Percentiles rank a stretch among this genome's conserved stretches.
Evolutionary conservation across 78 protist species (phyloP).

Genomic region (Dictyostelium firmibasis): DNA sequence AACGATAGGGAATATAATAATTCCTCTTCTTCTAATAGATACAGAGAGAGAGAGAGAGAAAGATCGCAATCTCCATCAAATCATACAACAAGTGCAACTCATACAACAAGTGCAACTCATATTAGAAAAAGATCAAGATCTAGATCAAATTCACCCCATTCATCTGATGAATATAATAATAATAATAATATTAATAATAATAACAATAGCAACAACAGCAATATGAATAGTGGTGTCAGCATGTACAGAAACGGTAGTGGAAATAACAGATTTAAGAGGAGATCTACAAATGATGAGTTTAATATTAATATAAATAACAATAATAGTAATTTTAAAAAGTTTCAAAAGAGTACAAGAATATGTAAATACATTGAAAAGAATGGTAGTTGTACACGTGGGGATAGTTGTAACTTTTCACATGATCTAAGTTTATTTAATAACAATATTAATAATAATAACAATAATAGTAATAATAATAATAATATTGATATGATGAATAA

Average conservation of each 20-base stretch:
- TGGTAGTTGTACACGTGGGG: neutral
- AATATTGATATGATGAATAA: neutral
- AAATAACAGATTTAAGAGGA: neutral
- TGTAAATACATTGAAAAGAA: neutral
- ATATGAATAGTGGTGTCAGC: neutral
- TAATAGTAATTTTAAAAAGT: neutral
- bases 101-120: neutral
- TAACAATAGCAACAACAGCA: neutral
- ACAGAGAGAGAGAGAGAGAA: constrained; percentile 21
- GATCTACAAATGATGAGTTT: neutral
- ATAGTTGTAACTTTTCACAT: constrained; percentile 4
- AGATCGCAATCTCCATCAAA: neutral
- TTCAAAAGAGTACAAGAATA: neutral
- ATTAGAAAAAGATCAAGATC: neutral
- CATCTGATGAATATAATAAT: neutral
- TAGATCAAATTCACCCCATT: neutral
- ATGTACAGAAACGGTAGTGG: neutral
- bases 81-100: no score
- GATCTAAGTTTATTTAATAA: neutral
- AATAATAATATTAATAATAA: neutral
- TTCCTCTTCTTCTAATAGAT: neutral
- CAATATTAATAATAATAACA: neutral
- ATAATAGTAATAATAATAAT: neutral
- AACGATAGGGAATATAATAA: neutral
- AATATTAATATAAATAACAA: neutral